phyloP scores from a whole-genome alignment of 768 basidiomycete species.

The Agrocybe pediades region DNA sequence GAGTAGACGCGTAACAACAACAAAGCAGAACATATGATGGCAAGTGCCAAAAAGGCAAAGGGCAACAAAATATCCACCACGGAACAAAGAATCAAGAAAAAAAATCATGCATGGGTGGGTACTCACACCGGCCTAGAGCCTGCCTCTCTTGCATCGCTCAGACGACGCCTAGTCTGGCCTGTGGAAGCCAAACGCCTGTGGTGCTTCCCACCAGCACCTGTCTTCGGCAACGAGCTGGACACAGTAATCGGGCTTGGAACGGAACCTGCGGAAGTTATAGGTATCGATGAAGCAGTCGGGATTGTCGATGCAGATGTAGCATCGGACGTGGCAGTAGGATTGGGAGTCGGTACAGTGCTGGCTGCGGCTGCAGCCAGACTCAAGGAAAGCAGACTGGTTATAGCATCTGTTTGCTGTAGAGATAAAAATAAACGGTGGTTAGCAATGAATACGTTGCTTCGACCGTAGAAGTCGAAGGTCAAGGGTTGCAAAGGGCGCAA shows the following conservation, averaged over 20 bases:
- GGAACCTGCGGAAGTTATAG: constrained; percentile 6
- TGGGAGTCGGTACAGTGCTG: constrained; percentile 29
- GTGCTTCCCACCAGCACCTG: constrained; percentile 39
- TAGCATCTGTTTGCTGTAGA: constrained; percentile 42
- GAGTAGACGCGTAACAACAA: not conserved
- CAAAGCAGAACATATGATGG: not conserved
- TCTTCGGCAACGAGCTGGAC: constrained; percentile 28
- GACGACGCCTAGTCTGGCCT: constrained; percentile 66
- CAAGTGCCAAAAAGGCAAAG: not conserved
- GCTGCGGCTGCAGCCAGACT: constrained; percentile 62
- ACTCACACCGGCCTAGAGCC: constrained; percentile 75
- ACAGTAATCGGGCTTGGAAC: constrained; percentile 14
- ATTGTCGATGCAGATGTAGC: constrained; percentile 3
- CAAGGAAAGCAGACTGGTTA: constrained; percentile 67
- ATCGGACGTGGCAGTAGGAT: constrained; percentile 14
- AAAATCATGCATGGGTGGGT: constrained; percentile 7
- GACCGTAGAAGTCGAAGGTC: too few species aligned
- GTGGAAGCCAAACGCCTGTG: constrained; percentile 74
- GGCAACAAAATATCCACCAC: constrained; percentile 1
- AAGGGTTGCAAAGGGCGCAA: too few species aligned
- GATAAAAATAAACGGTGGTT: constrained; percentile 4
- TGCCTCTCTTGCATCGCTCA: constrained; percentile 82
- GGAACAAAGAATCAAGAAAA: constrained; percentile 13
- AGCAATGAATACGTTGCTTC: too few species aligned
- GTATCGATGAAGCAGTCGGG: constrained; percentile 4